Conservation (phyloP, 2,329 filamentous ascomycete genomes). For the Cercospora citrullina region DNA sequence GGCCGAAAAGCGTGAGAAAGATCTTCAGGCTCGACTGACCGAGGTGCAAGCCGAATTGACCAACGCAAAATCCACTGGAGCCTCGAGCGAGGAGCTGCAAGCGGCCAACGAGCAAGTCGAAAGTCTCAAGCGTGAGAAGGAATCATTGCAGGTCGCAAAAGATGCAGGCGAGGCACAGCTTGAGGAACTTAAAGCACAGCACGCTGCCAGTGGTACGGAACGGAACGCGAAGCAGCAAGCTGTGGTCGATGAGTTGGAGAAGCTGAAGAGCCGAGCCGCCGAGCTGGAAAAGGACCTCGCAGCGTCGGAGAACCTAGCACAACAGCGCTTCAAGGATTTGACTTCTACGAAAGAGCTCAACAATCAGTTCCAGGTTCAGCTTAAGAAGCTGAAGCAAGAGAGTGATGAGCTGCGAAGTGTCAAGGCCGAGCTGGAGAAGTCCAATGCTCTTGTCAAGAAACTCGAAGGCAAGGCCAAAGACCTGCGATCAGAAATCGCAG, state of each 20-base stretch:
- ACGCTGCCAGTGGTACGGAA: conserved; percentile 48
- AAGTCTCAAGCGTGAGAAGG: conserved; percentile 57
- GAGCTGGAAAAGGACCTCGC: conserved; percentile 78
- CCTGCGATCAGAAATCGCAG: conserved; percentile 69
- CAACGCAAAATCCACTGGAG: conserved; percentile 42
- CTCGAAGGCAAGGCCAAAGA: conserved; percentile 83
- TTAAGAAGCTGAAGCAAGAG: conserved; percentile 76
- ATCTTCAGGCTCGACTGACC: conserved; percentile 27
- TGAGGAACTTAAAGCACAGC: conserved; percentile 53
- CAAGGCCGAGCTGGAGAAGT: conserved; percentile 71
- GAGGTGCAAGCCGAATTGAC: conserved; percentile 65
- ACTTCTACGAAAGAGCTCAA: conserved; percentile 76
- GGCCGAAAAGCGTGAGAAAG: conserved; percentile 9
- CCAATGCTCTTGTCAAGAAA: conserved; percentile 65
- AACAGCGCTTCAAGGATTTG: conserved; percentile 84
- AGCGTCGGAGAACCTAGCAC: conserved; percentile 81
- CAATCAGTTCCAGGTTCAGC: conserved; percentile 82
- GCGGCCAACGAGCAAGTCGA: conserved; percentile 32
- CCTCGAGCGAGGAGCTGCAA: conserved; percentile 62
- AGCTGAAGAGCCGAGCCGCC: conserved; percentile 68
- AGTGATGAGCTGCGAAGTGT: conserved; percentile 69
- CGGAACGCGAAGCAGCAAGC: conserved; percentile 56
- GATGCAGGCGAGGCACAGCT: conserved; percentile 71
- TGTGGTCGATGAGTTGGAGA: conserved; percentile 66
- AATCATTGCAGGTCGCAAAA: conserved; percentile 63